phyloP scores from a whole-genome alignment of 495 filamentous ascomycete genomes.

The Astrocystis sublimbata region DNA sequence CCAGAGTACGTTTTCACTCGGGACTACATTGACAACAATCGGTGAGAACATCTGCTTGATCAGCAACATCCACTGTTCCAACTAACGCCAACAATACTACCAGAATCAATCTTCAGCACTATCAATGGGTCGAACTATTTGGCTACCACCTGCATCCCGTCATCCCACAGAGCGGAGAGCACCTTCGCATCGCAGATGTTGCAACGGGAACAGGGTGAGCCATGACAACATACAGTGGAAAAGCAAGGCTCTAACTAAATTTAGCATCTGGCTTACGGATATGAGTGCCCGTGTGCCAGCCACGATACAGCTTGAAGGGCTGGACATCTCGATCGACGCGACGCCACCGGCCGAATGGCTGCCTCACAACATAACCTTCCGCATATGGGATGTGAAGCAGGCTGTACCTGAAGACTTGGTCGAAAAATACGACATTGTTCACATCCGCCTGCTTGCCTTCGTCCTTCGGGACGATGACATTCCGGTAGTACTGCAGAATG shows the following conservation, averaged over 20 bases:
- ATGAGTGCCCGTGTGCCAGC: background rate
- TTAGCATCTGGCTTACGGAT: background rate
- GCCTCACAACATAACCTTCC: background rate
- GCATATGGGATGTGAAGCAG: background rate
- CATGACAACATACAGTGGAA: background rate
- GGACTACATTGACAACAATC: too few species aligned
- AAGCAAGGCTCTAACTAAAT: too few species aligned
- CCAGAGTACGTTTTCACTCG: too few species aligned
- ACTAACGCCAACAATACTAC: too few species aligned
- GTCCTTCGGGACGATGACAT: background rate
- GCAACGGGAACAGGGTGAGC: background rate
- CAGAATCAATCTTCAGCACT: conserved; percentile 7
- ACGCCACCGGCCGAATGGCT: background rate
- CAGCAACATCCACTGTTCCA: too few species aligned
- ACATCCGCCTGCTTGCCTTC: background rate
- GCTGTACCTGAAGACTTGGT: background rate
- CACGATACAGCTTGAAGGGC: background rate
- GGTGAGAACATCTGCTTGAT: too few species aligned
- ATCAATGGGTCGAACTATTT: conserved; percentile 1
- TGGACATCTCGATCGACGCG: background rate
- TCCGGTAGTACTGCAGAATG: background rate
- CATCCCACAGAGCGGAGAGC: background rate
- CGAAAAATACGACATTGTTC: background rate
- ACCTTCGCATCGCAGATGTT: background rate
- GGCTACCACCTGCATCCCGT: background rate